Percentiles rank a stretch among this genome's conserved stretches.
These are phyloP conservation scores for Ascochyta rabiei DNA, from an alignment of 2,329 filamentous ascomycete species.

Conservation along the genomic window DNA sequence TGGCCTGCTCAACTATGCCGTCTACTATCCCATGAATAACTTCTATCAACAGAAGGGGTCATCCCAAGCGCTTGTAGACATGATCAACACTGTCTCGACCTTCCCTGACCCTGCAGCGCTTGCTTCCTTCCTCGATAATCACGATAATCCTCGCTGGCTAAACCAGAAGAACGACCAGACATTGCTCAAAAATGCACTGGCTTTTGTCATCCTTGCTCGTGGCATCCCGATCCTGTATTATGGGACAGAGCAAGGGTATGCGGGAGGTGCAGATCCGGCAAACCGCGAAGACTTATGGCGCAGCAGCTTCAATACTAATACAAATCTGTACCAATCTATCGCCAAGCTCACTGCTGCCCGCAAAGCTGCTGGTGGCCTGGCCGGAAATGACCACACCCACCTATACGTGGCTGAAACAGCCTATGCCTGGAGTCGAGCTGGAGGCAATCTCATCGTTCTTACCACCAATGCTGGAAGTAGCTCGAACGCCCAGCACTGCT, in stretches of 20 bases:
- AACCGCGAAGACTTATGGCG: slow-evolving; percentile 52
- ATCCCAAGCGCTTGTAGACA: slow-evolving; percentile 42
- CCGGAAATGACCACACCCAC: slow-evolving; percentile 53
- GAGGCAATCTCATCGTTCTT: slow-evolving; percentile 54
- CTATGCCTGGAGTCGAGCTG: slow-evolving; percentile 56
- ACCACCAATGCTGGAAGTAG: slow-evolving; percentile 54
- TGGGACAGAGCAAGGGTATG: slow-evolving; percentile 48
- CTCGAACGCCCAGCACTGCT: slow-evolving; percentile 50
- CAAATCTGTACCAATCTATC: slow-evolving; percentile 39
- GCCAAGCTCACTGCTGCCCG: slow-evolving; percentile 34
- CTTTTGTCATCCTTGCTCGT: slow-evolving; percentile 45
- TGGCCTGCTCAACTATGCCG: slow-evolving; percentile 67
- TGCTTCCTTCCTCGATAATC: slow-evolving; percentile 49
- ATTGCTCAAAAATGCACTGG: slow-evolving; percentile 48
- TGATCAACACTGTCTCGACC: slow-evolving; percentile 41
- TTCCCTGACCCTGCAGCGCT: slow-evolving; percentile 46
- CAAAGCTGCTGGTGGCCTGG: slow-evolving; percentile 50
- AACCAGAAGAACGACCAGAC: slow-evolving; percentile 45
- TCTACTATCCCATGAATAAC: slow-evolving; percentile 51
- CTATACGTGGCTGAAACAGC: slow-evolving; percentile 51
- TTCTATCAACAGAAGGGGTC: slow-evolving; percentile 44
- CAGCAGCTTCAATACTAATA: slow-evolving; percentile 41
- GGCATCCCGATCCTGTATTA: slow-evolving; percentile 52
- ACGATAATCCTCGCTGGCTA: slow-evolving; percentile 49
- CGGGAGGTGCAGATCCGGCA: slow-evolving; percentile 46